Evolutionary conservation across 2,329 filamentous ascomycete species (phyloP), one percentile per base, ranked within the genome.

Genomic region (Neofusicoccum umdonicola): DNA sequence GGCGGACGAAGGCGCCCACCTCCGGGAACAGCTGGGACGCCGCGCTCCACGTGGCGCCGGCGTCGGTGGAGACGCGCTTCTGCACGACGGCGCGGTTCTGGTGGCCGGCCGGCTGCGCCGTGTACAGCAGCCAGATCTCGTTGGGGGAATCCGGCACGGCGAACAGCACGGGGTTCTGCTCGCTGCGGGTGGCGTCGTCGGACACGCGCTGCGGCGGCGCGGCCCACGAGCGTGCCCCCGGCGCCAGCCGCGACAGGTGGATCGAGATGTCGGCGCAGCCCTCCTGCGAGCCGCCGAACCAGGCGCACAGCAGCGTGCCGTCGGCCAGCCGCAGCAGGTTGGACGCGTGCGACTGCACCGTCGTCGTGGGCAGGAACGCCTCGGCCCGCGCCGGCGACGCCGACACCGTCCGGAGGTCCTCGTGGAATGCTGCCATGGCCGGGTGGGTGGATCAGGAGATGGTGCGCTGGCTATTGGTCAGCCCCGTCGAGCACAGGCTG

Each of bases 251-350:
- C 12, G 80, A 79, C 0, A 80, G 68, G 65, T 80, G 80, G 54
- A 82, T 80, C 62, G 74, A 77, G 47, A 82, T 81, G 56, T 82
- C 80, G 0, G 78, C 75, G 3, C 76, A 74, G 0, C 80, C 80
- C 68, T 82, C 80, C 65, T 81, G 79, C 0, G 77, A 80, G 1
- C 80, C 80, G 4, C 80, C 80, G 37, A 82, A 82, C 79, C 79
- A 82, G 13, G 71, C 75, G 65, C 80, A 82, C 0, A 82, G 69
- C 0, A 81, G 68, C 3, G 77, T 77, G n/a, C 73, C 74, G 67
- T 80, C 74, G 1, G 74, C 74, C 0, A 82, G 73, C 34, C 76
- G 71, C 9, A 81, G 70, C 9, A 82, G 73, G 63, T 81, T 81
- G 11, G 80, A 82, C 9, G 80, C 80, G 45, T 82, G 80, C 2